Percentiles rank a stretch among this genome's conserved stretches.
phyloP scores from a whole-genome alignment of 495 filamentous ascomycete species.

The Thermothielavioides terrestris region DNA sequence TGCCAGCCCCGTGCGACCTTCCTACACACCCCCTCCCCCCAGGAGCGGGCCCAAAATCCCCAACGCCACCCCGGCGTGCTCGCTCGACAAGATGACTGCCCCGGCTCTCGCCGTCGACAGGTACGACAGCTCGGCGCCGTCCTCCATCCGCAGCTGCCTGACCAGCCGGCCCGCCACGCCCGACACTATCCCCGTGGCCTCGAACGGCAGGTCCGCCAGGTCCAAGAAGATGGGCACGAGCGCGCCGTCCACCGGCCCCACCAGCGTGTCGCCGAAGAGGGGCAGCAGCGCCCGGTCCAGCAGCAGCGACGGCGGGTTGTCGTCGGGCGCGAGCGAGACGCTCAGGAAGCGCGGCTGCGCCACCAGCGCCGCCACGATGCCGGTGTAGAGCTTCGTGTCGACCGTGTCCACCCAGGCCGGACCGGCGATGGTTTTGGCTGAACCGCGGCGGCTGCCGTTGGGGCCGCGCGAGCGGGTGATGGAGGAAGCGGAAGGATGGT shows the following conservation, averaged over 20 bases:
- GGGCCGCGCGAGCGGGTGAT: neutral
- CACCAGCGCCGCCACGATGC: slow-evolving; percentile 59
- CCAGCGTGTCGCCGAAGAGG: slow-evolving; percentile 58
- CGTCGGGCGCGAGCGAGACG: slow-evolving; percentile 73
- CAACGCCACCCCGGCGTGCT: slow-evolving; percentile 62
- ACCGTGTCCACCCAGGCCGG: slow-evolving; percentile 42
- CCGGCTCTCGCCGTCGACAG: slow-evolving; percentile 82
- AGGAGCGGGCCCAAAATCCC: slow-evolving; percentile 51
- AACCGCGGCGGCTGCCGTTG: neutral
- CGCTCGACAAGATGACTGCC: slow-evolving; percentile 73
- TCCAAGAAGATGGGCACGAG: slow-evolving; percentile 88
- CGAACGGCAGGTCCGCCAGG: slow-evolving; percentile 67
- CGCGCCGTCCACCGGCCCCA: slow-evolving; percentile 60
- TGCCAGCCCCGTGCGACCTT: neutral
- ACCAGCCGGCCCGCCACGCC: slow-evolving; percentile 78
- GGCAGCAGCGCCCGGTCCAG: slow-evolving; percentile 65
- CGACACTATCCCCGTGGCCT: slow-evolving; percentile 89
- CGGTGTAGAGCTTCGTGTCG: slow-evolving; percentile 57
- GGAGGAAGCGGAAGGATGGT: slow-evolving; percentile 16
- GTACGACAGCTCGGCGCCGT: slow-evolving; percentile 75
- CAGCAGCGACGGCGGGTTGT: slow-evolving; percentile 76
- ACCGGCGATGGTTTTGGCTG: neutral
- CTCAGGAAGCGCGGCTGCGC: slow-evolving; percentile 72
- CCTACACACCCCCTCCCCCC: no score
- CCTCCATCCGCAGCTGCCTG: slow-evolving; percentile 41